These are phyloP conservation scores for Boletus rufocinnamomeus DNA, from an alignment of 768 basidiomycete species.

Conservation along the genomic window DNA sequence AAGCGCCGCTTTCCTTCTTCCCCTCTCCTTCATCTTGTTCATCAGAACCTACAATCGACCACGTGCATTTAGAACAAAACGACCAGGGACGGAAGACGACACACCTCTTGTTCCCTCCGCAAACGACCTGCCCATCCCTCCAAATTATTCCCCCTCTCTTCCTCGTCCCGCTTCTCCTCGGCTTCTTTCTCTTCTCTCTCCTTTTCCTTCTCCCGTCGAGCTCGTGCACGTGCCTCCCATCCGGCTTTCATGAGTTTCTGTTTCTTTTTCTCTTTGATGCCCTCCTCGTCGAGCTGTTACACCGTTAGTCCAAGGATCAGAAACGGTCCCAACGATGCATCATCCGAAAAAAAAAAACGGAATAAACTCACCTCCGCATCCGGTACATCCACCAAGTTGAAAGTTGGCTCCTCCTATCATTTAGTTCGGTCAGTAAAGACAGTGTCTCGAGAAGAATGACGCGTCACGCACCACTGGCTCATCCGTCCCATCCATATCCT, in stretches of 20 bases:
- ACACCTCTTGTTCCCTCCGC: conserved; percentile 79
- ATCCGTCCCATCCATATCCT: conserved; percentile 74
- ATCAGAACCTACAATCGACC: conserved; percentile 61
- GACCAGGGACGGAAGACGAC: conserved; percentile 10
- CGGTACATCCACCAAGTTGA: conserved; percentile 88
- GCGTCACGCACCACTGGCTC: conserved; percentile 48
- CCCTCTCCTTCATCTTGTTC: conserved; percentile 81
- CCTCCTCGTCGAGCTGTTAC: conserved; percentile 79
- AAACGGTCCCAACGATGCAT: background rate
- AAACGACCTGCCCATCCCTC: conserved; percentile 73
- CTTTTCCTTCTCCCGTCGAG: conserved; percentile 83
- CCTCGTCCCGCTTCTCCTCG: conserved; percentile 64
- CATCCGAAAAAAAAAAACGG: background rate
- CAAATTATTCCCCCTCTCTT: conserved; percentile 72
- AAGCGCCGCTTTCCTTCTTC: conserved; percentile 75
- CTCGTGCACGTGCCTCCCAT: conserved; percentile 85
- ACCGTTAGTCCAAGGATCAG: background rate
- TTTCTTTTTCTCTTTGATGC: conserved; percentile 90
- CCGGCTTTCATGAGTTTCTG: conserved; percentile 93
- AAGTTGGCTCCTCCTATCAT: conserved; percentile 74
- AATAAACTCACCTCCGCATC: conserved; percentile 70
- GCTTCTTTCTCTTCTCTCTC: conserved; percentile 70
- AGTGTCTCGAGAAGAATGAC: background rate
- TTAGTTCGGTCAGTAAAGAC: background rate
- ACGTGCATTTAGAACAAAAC: background rate